Conservation (phyloP, 805 yeast species). For the Phaffomyces antillensis region DNA sequence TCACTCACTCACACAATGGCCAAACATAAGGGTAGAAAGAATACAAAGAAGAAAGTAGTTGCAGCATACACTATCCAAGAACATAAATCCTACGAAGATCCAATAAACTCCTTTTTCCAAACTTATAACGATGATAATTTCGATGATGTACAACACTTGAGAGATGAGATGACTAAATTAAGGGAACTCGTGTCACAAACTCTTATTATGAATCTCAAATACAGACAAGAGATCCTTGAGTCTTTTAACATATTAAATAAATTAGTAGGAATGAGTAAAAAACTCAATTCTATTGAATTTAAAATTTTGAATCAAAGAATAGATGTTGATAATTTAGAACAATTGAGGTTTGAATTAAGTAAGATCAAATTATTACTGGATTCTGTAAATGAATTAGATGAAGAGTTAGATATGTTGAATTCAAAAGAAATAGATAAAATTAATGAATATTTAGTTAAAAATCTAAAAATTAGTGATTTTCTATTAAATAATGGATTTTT, state of each 20-base stretch:
- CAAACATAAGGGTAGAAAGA: conserved; percentile 4
- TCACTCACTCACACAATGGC: conserved; percentile 1
- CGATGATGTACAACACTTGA: neutral
- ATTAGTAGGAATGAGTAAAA: neutral
- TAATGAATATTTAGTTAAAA: conserved; percentile 3
- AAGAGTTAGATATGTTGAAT: conserved; percentile 2
- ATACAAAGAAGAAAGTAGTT: neutral
- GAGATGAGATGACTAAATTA: conserved; percentile 1
- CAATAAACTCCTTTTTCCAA: conserved; percentile 4
- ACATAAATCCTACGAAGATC: neutral
- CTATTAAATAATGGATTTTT: conserved; percentile 19
- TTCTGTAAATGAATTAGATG: conserved; percentile 4
- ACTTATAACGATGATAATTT: conserved; percentile 3
- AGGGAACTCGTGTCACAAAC: conserved; percentile 5
- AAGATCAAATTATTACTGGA: conserved; percentile 2
- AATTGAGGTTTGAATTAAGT: conserved; percentile 3
- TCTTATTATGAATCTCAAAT: conserved; percentile 2
- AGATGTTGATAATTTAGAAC: conserved; percentile 2
- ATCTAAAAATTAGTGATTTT: conserved; percentile 7
- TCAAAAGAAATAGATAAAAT: neutral
- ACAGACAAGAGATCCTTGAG: conserved; percentile 7
- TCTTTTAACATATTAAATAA: conserved; percentile 1
- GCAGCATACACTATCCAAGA: neutral
- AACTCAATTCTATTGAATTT: conserved; percentile 4
- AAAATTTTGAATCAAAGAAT: conserved; percentile 4